These are phyloP conservation scores for Halophytophthora polymorphica DNA, from an alignment of 352 stramenopile genomes.

Conservation along the genomic window DNA sequence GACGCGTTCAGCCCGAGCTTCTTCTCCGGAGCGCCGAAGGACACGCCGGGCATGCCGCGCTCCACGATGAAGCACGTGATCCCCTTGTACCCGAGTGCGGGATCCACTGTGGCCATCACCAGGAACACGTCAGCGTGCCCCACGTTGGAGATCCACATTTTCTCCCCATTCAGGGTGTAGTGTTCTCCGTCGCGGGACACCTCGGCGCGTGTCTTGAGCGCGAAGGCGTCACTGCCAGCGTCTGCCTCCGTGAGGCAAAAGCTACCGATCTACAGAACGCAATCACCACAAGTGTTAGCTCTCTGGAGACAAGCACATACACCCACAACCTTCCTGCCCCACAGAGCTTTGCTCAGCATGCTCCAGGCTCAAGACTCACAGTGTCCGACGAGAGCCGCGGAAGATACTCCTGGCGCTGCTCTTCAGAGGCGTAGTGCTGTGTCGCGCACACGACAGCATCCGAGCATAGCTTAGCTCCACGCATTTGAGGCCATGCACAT, in stretches of 20 bases:
- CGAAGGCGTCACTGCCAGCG: constrained; percentile 95
- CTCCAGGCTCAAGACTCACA: no score
- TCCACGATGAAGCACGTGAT: constrained; percentile 97
- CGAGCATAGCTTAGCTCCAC: no score
- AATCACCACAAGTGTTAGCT: no score
- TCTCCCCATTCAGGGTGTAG: constrained; percentile 91
- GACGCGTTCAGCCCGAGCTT: constrained; percentile 94
- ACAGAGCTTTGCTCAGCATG: no score
- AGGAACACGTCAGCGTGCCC: constrained; percentile 91
- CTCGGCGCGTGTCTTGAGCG: constrained; percentile 90
- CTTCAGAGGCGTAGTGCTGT: constrained; percentile 54
- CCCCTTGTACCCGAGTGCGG: constrained; percentile 89
- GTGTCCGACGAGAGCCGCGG: constrained; percentile 63
- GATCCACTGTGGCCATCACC: constrained; percentile 91
- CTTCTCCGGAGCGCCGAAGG: constrained; percentile 88
- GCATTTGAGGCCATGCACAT: no score
- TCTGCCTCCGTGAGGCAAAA: constrained; percentile 94
- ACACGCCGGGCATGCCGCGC: constrained; percentile 79
- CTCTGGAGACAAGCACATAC: no score
- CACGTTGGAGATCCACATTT: constrained; percentile 96
- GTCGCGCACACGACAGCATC: no score
- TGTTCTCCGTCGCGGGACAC: constrained; percentile 84
- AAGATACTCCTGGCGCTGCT: constrained; percentile 82
- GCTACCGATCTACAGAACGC: constrained; percentile 90
- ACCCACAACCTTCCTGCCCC: no score